phyloP scores from a whole-genome alignment of 2,329 filamentous ascomycete genomes.

The Fonsecaea multimorphosa region DNA sequence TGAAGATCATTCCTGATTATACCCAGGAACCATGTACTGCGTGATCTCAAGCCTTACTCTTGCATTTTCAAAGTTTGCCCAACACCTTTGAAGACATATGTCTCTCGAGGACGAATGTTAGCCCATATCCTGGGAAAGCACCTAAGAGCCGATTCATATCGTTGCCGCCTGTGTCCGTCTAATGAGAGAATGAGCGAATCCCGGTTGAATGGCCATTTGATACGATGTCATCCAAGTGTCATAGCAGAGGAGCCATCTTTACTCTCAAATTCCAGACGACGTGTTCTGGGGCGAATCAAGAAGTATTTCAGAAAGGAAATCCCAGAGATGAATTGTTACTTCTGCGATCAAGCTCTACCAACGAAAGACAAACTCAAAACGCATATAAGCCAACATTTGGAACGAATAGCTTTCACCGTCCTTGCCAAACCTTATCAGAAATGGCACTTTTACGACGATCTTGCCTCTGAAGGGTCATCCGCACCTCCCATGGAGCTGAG shows the following conservation, averaged over 20 bases:
- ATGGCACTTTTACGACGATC: conserved; percentile 3
- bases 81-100: background rate
- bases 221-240: background rate
- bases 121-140: background rate
- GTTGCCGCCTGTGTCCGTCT: background rate
- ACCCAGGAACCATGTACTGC: background rate
- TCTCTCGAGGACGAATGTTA: background rate
- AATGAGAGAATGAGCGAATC: background rate
- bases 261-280: too few species aligned
- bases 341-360: background rate
- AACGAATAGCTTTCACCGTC: background rate
- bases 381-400: background rate
- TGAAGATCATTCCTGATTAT: background rate
- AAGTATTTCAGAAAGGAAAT: background rate
- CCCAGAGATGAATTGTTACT: background rate
- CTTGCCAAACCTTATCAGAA: conserved; percentile 1
- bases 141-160: background rate
- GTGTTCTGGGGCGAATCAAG: background rate
- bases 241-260: background rate
- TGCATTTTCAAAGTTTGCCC: background rate
- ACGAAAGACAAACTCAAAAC: background rate
- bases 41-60: background rate
- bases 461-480: background rate
- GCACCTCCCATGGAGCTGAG: background rate
- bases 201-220: background rate